Base-by-base conservation (phyloP, 1,284 basidiomycete species). In the Paramarasmius palmivorus region DNA sequence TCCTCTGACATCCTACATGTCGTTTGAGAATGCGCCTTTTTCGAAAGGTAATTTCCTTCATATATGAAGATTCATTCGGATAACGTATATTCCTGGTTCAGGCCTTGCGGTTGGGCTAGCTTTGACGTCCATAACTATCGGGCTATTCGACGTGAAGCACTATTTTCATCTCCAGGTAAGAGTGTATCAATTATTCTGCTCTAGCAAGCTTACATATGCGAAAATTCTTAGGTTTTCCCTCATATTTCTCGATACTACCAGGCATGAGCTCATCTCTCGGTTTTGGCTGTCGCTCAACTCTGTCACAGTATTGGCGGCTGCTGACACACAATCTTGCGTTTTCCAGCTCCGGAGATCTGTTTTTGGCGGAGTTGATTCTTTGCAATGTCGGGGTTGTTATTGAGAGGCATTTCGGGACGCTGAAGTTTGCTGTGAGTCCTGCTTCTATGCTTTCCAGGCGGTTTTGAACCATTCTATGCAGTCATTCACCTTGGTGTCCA, bases 121-220 rank as follows among this genome's bases (percentile, higher is more conserved):
- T 32, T 59, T 90, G 47, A 77, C 84, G 3, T 92, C 93, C 17
- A 75, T 94, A 49, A 64, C 83, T 4, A 84, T 81, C 36, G 88
- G 91, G 1, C 70, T 95, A 40, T 88, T 93, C 63, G 92, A 93
- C 65, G 73, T 92, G 57, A 95, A 95, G 69, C 87, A 94, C 61
- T 91, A 92, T 65, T 81, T 93, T 55, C 89, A 95, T 68, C 75
- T 95, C 4, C 92, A 93, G 71, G 87, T 84, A 56, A 56, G 72
- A 17, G 29, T 60, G 63, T 37, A 15, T 44, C 37, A 60, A 48
- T 19, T 20, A 19, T 40, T 7, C 50, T 32, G 38, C 15, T 41
- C 46, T 7, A 17, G 37, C 22, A 22, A 34, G 26, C 46, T 39
- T 54, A 47, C 52, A 36, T 45, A 54, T 49, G 42, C 55, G 58